phyloP scores from a whole-genome alignment of 139 green algal genomes.

The Chlorella sp. region DNA sequence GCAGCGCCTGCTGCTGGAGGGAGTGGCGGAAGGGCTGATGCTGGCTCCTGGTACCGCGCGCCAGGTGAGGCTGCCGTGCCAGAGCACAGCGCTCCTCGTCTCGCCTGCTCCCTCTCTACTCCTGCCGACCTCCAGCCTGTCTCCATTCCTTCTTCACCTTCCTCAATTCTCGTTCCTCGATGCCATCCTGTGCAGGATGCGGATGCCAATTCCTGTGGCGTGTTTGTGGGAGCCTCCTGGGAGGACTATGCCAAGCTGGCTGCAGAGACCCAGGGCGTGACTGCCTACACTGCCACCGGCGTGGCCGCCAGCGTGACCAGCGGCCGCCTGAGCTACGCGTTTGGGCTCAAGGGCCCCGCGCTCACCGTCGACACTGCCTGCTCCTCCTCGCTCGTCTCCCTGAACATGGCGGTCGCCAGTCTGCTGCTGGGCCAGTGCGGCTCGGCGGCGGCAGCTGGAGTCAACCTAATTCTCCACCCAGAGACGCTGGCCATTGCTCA shows the following conservation, averaged over 20 bases:
- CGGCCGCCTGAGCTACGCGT: constrained; percentile 62
- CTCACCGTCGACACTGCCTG: constrained; percentile 77
- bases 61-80: constrained; percentile 1
- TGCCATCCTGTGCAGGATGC: constrained; percentile 3
- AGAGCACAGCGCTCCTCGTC: no score
- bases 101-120: not conserved
- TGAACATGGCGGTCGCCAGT: constrained; percentile 58
- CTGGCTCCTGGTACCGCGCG: not conserved
- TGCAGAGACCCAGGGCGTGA: constrained; percentile 17
- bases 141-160: not conserved
- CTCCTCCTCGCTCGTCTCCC: constrained; percentile 83
- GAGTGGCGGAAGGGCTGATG: constrained; percentile 38
- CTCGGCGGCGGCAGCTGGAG: constrained; percentile 34
- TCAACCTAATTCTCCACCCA: constrained; percentile 47
- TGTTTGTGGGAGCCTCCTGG: constrained; percentile 78
- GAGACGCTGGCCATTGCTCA: constrained; percentile 48
- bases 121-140: not conserved
- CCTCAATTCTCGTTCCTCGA: not conserved
- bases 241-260: constrained; percentile 67
- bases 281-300: constrained; percentile 48
- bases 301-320: constrained; percentile 40
- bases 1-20: constrained; percentile 74
- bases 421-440: constrained; percentile 32
- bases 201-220: constrained; percentile 33
- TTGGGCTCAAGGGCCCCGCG: constrained; percentile 49